A percentile compares a stretch with the other conserved stretches of the same genome.
phyloP scores from a whole-genome alignment of 768 basidiomycete species.

The Rhodotorula diobovata region DNA sequence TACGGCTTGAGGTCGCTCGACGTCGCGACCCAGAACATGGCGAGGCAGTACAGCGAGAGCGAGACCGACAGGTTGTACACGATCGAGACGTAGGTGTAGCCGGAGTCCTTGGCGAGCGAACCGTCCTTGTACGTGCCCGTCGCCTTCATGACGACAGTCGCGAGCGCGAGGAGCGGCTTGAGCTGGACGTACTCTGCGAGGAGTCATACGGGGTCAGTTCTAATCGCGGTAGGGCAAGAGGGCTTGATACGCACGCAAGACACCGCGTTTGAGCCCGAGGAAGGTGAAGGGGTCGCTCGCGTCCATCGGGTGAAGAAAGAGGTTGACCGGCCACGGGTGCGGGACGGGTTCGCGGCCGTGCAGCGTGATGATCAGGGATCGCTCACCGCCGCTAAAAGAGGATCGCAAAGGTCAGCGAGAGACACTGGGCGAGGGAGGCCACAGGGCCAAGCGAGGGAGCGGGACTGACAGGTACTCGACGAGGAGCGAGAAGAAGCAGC shows the following conservation, averaged over 20 bases:
- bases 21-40: conserved; percentile 94
- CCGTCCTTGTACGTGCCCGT: conserved; percentile 85
- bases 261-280: conserved; percentile 87
- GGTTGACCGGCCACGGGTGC: conserved; percentile 75
- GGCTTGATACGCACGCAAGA: conserved; percentile 63
- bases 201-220: background rate
- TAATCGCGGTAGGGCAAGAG: background rate
- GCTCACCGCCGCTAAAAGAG: conserved; percentile 68
- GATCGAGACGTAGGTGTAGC: conserved; percentile 52
- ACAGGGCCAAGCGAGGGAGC: no score
- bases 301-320: conserved; percentile 83
- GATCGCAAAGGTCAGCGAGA: conserved; percentile 39
- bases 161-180: conserved; percentile 81
- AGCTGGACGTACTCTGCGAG: conserved; percentile 90
- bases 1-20: conserved; percentile 74
- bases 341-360: conserved; percentile 85
- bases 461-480: conserved; percentile 59
- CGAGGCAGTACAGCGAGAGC: conserved; percentile 79
- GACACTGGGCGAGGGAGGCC: background rate
- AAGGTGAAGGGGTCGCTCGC: conserved; percentile 92
- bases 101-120: conserved; percentile 72
- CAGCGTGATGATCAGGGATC: conserved; percentile 82
- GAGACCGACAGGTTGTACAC: conserved; percentile 56
- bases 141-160: conserved; percentile 79
- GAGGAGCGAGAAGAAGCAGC: conserved; percentile 76